phyloP scores from a whole-genome alignment of 345 rosid genomes.

The Aquilaria malaccensis region DNA sequence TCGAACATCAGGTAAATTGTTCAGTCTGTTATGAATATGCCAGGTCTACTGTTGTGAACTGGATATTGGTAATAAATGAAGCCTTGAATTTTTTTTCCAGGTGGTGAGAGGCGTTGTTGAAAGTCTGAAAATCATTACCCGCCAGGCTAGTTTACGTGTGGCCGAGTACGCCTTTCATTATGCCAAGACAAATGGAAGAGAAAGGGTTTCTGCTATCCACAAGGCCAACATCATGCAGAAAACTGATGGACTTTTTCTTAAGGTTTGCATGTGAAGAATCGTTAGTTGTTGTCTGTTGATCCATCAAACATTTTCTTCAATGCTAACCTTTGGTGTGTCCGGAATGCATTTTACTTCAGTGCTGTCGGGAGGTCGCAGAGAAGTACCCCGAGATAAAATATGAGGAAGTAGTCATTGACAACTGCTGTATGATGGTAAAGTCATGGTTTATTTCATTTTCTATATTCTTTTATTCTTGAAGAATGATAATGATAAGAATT shows the following conservation, averaged over 20 bases:
- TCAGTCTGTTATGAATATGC: constrained; percentile 5
- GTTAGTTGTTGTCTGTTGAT: background rate
- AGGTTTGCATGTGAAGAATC: constrained; percentile 30
- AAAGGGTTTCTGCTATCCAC: constrained; percentile 87
- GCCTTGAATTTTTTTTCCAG: constrained; percentile 23
- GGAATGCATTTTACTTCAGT: constrained; percentile 32
- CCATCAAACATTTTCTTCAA: background rate
- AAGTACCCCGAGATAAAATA: constrained; percentile 84
- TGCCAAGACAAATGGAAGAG: constrained; percentile 85
- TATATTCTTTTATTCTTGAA: background rate
- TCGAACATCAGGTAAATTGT: constrained; percentile 86
- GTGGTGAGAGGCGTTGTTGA: constrained; percentile 99
- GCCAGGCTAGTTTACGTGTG: constrained; percentile 91
- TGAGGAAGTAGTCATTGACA: constrained; percentile 96
- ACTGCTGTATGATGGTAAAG: constrained; percentile 96
- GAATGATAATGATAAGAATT: too few relatives aligned
- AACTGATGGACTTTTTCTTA: constrained; percentile 91
- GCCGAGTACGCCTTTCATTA: constrained; percentile 92
- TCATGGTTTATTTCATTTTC: too few relatives aligned
- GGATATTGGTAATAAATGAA: background rate
- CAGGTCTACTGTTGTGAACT: background rate
- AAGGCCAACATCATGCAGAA: constrained; percentile 96
- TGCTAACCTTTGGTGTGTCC: background rate
- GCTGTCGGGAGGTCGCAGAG: constrained; percentile 96
- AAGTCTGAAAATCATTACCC: constrained; percentile 91